phyloP scores from a whole-genome alignment of 768 basidiomycete genomes.

The Mycena galopus region DNA sequence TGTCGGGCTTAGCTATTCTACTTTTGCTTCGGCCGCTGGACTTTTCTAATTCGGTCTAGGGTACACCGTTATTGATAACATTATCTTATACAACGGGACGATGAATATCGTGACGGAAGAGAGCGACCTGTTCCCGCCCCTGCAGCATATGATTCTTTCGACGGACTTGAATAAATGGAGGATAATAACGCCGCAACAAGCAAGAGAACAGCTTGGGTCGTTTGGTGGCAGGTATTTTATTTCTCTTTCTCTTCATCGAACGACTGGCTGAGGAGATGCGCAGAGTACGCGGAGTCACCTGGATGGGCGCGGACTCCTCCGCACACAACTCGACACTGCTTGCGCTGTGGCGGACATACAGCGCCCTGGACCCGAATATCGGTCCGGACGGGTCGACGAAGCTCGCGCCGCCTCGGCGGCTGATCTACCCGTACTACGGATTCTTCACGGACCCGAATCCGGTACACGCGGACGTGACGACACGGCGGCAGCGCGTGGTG shows the following conservation, averaged over 20 bases:
- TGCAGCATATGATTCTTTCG: conserved; percentile 65
- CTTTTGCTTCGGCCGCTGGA: background rate
- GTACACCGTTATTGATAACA: conserved; percentile 86
- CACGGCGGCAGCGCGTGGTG: conserved; percentile 61
- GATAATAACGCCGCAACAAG: conserved; percentile 66
- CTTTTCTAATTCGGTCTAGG: conserved; percentile 57
- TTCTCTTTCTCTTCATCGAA: background rate
- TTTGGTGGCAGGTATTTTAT: conserved; percentile 66
- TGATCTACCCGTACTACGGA: conserved; percentile 79
- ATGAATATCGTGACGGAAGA: conserved; percentile 83
- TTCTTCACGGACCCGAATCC: conserved; percentile 66
- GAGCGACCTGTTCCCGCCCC: conserved; percentile 68
- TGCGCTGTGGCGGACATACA: conserved; percentile 48
- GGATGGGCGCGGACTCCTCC: conserved; percentile 68
- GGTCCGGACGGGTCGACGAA: conserved; percentile 59
- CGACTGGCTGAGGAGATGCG: background rate
- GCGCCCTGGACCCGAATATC: conserved; percentile 44
- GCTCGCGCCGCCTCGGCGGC: conserved; percentile 76
- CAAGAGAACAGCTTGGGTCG: conserved; percentile 59
- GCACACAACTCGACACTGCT: conserved; percentile 80
- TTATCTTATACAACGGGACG: conserved; percentile 79
- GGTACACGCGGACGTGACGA: conserved; percentile 50
- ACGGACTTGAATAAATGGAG: conserved; percentile 67
- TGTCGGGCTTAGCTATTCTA: conserved; percentile 26
- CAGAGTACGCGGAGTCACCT: conserved; percentile 78